Evolutionary conservation across 2,329 filamentous ascomycete species (phyloP), one percentile per base, ranked within the genome.

Genomic region (Metarhizium robertsii): DNA sequence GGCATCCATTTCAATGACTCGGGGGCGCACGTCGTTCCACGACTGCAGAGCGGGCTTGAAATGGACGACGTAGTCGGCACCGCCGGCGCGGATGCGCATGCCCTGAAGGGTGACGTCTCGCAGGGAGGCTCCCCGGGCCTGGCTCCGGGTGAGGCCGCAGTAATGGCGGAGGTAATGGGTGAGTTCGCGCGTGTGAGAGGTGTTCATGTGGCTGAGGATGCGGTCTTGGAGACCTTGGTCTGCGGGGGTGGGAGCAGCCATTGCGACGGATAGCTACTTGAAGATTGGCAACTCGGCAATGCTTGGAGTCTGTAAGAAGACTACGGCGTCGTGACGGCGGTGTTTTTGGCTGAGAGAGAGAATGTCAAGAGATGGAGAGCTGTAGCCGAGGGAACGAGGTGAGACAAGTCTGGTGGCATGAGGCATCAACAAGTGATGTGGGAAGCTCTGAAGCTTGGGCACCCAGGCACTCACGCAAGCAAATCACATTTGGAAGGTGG

Each of bases 121-220:
- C 60, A 96, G 75, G 20, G 75, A 73, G 56, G 80, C 73, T 52
- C 54, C 50, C 30, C 86, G 79, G 52, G 78, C 72, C 14, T 55
- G 54, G 57, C 73, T 69, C 7, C 78, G 65, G 16, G 84, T 79
- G 48, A 89, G 74, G 16, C 75, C 69, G 66, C 75, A 77, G 74
- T 84, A 90, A 69, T 90, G 81, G 60, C 84, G 84, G n/a, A 95
- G 81, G 71, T 92, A 95, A 66, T 87, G 79, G 56, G 80, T 74
- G 52, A 96, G 83, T 56, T 90, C 89, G 62, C 83, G 79, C 53
- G 79, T 75, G 73, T 96, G 92, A 70, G 92, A 87, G 47, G 76
- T 75, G 73, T 96, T 96, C 89, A 96, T 94, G 75, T 96, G 92
- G 38, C 77, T 77, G 66, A 92, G 81, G 69, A 75, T 74, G 61